Evolutionary conservation across 2,329 filamentous ascomycete species (phyloP), one percentile per base, ranked within the genome.

Genomic region (Xylaria sp.): DNA sequence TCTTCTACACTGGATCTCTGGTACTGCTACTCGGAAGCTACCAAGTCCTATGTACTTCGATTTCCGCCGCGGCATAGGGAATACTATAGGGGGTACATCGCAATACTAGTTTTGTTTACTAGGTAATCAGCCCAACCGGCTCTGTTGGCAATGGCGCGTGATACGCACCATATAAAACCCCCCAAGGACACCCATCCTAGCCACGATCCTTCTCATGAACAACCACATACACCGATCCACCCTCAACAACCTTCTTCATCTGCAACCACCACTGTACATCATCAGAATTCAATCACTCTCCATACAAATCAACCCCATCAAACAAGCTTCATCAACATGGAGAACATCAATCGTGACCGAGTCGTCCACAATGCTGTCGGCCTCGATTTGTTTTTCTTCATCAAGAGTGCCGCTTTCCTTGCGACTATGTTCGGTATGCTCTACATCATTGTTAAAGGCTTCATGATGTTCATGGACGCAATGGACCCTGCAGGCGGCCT

Each of bases 321-420:
- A 60, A 34, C 57, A 51, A 72, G 69, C 28, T 25, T 74, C 18
- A 1, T 56, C 55, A 67, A 69, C 1, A 76, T 76, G 75, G 28
- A 28, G 2, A 66, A 73, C 13, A 54, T 63, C 46, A 65, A 66
- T 39, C 59, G 69, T 13, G 68, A 71, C n/a, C 25, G 51, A 54
- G 55, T 58, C 25, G 23, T 74, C 15, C 57, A 58, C 46, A 44
- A 2, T 25, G 12, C 28, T 48, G 62, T 70, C 58, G 68, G 64
- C 41, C 44, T 23, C 41, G 28, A 54, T 25, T 20, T 71, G 51
- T 5, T 32, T 2, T 28, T 20, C 25, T 15, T 66, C 25, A 13
- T 73, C 28, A 63, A 51, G 34, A 41, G 57, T n/a, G 34, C 48
- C 8, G 3, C 68, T 18, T 41, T 60, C 4, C 1, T 67, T 20